phyloP scores from a whole-genome alignment of 768 basidiomycete species.

The Hypsizygus marmoreus region DNA sequence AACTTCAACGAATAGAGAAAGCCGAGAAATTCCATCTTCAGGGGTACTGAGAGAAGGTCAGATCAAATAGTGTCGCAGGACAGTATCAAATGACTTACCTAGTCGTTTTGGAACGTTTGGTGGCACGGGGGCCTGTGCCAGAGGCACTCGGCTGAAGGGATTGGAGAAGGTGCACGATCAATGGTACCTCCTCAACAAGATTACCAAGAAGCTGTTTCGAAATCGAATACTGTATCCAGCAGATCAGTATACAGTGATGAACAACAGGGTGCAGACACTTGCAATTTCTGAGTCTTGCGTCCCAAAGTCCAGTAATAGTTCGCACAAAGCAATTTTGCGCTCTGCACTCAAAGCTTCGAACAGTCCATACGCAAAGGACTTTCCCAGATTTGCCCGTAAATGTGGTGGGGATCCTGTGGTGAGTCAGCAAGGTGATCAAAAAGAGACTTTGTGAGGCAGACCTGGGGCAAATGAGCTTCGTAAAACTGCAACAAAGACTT shows the following conservation, averaged over 20 bases:
- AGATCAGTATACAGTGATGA: neutral
- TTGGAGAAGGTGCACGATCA: constrained; percentile 56
- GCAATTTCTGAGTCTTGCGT: constrained; percentile 51
- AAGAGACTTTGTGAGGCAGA: constrained; percentile 23
- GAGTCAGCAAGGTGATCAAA: neutral
- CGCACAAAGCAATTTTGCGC: constrained; percentile 56
- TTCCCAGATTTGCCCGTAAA: constrained; percentile 42
- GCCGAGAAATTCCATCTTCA: constrained; percentile 43
- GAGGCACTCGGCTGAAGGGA: constrained; percentile 46
- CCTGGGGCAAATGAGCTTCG: constrained; percentile 49
- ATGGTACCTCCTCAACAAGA: constrained; percentile 48
- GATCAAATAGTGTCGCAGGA: neutral
- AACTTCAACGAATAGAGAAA: constrained; percentile 70
- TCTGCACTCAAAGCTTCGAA: constrained; percentile 54
- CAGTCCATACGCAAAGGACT: constrained; percentile 53
- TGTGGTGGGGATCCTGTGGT: constrained; percentile 39
- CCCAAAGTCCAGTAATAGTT: constrained; percentile 56
- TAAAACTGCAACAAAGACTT: constrained; percentile 45
- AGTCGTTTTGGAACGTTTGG: constrained; percentile 65
- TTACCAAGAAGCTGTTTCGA: constrained; percentile 52
- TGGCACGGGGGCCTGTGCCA: constrained; percentile 47
- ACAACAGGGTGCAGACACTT: constrained; percentile 17
- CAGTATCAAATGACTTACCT: constrained; percentile 42
- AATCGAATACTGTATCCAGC: constrained; percentile 37
- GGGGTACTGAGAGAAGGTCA: constrained; percentile 24